Evolutionary conservation across 345 rosid species (phyloP).

Genomic region (Sonneratia alba): DNA sequence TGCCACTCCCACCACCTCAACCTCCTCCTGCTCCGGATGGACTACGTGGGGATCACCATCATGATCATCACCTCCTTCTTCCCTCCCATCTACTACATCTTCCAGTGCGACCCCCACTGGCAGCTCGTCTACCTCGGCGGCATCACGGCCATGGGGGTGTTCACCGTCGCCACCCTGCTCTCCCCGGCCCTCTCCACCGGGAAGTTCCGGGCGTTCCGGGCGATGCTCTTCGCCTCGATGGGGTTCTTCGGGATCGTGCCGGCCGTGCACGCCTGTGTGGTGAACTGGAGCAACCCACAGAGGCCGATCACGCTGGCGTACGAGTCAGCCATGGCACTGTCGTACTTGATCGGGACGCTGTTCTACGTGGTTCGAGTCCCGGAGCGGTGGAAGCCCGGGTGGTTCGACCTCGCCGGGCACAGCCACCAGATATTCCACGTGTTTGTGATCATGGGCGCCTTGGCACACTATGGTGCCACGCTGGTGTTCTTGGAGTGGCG

Average conservation of each 20-base stretch:
- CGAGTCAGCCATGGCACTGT: constrained; percentile 68
- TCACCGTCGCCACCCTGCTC: constrained; percentile 59
- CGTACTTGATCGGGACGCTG: constrained; percentile 59
- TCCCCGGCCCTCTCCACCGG: constrained; percentile 51
- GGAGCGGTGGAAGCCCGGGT: constrained; percentile 73
- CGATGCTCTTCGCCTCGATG: constrained; percentile 66
- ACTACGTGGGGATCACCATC: constrained; percentile 58
- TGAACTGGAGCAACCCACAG: constrained; percentile 71
- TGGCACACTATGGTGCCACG: constrained; percentile 84
- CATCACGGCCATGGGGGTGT: constrained; percentile 62
- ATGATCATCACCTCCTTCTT: constrained; percentile 95
- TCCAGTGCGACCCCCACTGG: constrained; percentile 75
- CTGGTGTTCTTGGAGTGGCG: constrained; percentile 73
- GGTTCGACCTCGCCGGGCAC: constrained; percentile 78
- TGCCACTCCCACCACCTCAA: constrained; percentile 64
- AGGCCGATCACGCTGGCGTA: constrained; percentile 44
- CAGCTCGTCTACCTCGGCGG: constrained; percentile 64
- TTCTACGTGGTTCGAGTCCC: constrained; percentile 69
- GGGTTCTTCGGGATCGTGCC: constrained; percentile 71
- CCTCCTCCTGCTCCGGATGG: constrained; percentile 51
- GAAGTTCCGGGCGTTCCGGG: constrained; percentile 53
- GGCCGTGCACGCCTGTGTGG: constrained; percentile 43
- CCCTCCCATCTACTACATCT: constrained; percentile 80
- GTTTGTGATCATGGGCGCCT: constrained; percentile 74
- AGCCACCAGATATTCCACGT: constrained; percentile 92